Percentiles rank a stretch among this genome's conserved stretches.
phyloP scores from a whole-genome alignment of 1,284 basidiomycete species.

The Xanthoconium separans region DNA sequence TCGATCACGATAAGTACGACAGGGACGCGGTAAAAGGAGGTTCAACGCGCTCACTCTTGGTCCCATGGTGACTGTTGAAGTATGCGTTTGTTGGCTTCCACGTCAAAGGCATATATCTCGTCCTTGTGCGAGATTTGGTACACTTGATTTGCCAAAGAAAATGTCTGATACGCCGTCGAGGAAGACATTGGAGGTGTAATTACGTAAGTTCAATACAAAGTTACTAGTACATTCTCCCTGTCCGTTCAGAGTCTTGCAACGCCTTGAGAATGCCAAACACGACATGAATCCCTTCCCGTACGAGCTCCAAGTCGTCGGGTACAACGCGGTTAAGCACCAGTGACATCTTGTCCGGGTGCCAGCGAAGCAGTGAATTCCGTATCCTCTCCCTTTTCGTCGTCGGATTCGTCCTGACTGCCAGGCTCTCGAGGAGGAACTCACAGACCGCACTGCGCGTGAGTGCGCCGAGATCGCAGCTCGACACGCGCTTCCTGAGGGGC shows the following conservation, averaged over 20 bases:
- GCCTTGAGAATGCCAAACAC: conserved; percentile 30
- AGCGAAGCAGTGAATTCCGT: conserved; percentile 58
- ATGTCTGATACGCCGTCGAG: conserved; percentile 73
- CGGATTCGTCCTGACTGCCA: conserved; percentile 40
- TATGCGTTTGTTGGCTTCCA: conserved; percentile 68
- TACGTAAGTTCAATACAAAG: not conserved
- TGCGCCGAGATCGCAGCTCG: conserved; percentile 31
- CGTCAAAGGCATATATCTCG: conserved; percentile 80
- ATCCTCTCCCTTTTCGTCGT: conserved; percentile 53
- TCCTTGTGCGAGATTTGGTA: conserved; percentile 70
- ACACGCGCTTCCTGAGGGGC: conserved; percentile 42
- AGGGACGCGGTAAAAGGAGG: conserved; percentile 7
- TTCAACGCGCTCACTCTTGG: conserved; percentile 60
- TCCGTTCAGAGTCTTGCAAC: conserved; percentile 31
- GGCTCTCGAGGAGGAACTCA: conserved; percentile 54
- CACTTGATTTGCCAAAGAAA: conserved; percentile 82
- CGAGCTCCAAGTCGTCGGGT: conserved; percentile 48
- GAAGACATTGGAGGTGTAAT: conserved; percentile 24
- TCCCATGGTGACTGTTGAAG: conserved; percentile 82
- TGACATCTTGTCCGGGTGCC: conserved; percentile 75
- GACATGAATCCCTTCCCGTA: conserved; percentile 41
- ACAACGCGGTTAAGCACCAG: conserved; percentile 49
- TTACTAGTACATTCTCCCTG: not conserved
- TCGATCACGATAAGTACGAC: conserved; percentile 1
- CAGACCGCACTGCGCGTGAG: conserved; percentile 45